Percentiles rank a stretch among this genome's conserved stretches.
Conservation (phyloP, 306 rosid genomes). For the Abrus precatorius region DNA sequence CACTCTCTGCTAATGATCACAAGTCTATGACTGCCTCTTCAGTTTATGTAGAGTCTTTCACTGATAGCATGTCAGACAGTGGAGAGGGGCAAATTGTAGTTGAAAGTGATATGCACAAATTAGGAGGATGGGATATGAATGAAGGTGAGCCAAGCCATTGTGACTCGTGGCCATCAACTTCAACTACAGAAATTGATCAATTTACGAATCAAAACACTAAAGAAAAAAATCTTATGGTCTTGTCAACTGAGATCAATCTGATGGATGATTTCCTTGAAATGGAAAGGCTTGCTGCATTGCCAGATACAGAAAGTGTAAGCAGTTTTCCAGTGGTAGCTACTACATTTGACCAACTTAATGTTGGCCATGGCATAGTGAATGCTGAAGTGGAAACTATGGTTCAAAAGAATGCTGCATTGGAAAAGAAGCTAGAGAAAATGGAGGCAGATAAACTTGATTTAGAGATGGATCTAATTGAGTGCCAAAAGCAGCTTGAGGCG, state of each 20-base stretch:
- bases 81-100: slow-evolving; percentile 56
- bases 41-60: slow-evolving; percentile 55
- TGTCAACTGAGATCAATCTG: slow-evolving; percentile 64
- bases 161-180: slow-evolving; percentile 54
- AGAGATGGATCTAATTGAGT: slow-evolving; percentile 55
- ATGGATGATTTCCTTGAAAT: slow-evolving; percentile 88
- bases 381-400: slow-evolving; percentile 56
- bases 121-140: slow-evolving; percentile 48
- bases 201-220: slow-evolving; percentile 49
- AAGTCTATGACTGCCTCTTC: slow-evolving; percentile 56
- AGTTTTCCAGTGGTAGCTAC: slow-evolving; percentile 42
- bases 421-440: slow-evolving; percentile 57
- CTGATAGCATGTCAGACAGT: slow-evolving; percentile 65
- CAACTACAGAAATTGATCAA: slow-evolving; percentile 48
- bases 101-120: slow-evolving; percentile 55
- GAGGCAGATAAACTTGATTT: slow-evolving; percentile 61
- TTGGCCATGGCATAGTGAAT: slow-evolving; percentile 47
- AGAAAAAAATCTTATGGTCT: slow-evolving; percentile 46
- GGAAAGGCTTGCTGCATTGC: slow-evolving; percentile 77
- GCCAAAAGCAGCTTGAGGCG: slow-evolving; percentile 62
- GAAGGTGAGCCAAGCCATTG: slow-evolving; percentile 51
- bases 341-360: slow-evolving; percentile 36
- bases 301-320: slow-evolving; percentile 55
- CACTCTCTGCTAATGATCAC: slow-evolving; percentile 50
- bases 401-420: slow-evolving; percentile 57